Evolutionary conservation across 2,329 filamentous ascomycete genomes (phyloP).

Genomic region (Cladophialophora chaetospira): DNA sequence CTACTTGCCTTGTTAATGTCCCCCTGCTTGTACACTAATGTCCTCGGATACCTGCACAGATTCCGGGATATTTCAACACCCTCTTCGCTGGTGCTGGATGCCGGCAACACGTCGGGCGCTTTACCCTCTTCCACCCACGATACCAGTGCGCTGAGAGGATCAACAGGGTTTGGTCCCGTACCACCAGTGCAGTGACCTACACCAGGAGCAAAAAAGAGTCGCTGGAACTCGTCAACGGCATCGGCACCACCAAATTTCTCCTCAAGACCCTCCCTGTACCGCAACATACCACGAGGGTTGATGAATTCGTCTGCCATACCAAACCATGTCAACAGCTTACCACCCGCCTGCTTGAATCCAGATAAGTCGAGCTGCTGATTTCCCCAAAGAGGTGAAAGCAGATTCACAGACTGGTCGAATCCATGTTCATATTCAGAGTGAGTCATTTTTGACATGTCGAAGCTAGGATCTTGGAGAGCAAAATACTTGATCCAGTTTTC

Average conservation of each 20-base stretch:
- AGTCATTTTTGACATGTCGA: conserved; percentile 38
- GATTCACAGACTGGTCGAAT: conserved; percentile 33
- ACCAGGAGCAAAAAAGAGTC: conserved; percentile 23
- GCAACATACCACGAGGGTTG: conserved; percentile 38
- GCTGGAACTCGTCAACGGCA: conserved; percentile 20
- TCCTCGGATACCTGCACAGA: conserved; percentile 12
- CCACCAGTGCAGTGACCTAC: conserved; percentile 21
- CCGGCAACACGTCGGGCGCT: conserved; percentile 10
- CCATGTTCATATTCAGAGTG: conserved; percentile 34
- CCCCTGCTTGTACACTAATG: conserved; percentile 8
- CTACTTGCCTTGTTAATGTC: conserved; percentile 10
- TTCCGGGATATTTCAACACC: conserved; percentile 5
- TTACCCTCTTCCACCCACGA: conserved; percentile 16
- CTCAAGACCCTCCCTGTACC: conserved; percentile 39
- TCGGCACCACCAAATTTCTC: conserved; percentile 9
- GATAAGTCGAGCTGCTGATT: conserved; percentile 43
- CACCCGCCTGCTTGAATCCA: conserved; percentile 40
- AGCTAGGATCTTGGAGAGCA: conserved; percentile 37
- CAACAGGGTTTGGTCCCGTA: conserved; percentile 12
- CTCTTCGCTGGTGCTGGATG: background rate
- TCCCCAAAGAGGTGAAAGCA: conserved; percentile 39
- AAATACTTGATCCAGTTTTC: conserved; percentile 41
- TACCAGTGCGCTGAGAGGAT: conserved; percentile 13
- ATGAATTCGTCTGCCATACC: conserved; percentile 46
- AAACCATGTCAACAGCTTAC: conserved; percentile 49